Evolutionary conservation across 2,329 filamentous ascomycete species (phyloP), one percentile per base, ranked within the genome.

Genomic region (Helicocarpus griseus): DNA sequence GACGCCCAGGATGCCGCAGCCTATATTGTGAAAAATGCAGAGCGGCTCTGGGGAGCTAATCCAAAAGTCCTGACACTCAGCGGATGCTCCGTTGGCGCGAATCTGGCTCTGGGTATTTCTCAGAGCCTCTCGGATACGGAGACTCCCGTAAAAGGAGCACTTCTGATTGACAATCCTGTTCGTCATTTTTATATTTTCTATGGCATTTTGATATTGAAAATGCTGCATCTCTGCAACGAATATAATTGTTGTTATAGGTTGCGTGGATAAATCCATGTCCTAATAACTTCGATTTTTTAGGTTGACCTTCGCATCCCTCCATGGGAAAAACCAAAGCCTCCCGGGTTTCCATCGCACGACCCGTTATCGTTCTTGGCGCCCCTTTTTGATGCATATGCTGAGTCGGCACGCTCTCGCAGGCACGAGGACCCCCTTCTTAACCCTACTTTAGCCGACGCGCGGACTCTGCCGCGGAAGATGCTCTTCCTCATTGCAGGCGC

Each of bases 1-100:
- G 73, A 77, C 53, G 62, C 72, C 2, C 71, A 75, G 49, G 71
- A 72, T 38, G 64, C 69, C 0, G 58, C 77, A 11, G 56, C 59
- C 40, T 77, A 65, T 58, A 57, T 77, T 1, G 55, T 67, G 3
- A 56, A 63, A 4, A 65, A 76, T 44, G 69, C 72, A 0, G 64
- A 63, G 47, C 47, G 51, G 0, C 54, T 64, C 26, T 69, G 65
- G 55, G 64, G 64, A 11, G 67, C 70, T 1, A 70, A 75, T 58
- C 60, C 67, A 2, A 58, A 61, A 1, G 53, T 71, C 4, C 59
- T 77, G 52, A 77, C 74, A 0, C 59, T 73, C 1, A 67, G 68
- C 24, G 75, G 75, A 0, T 67, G 67, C 28, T 74, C 71, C 1
- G 70, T 69, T 0, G 75, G 76, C 5, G 73, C 65, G 0, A 74